Percentiles rank a stretch among this genome's conserved stretches.
Evolutionary conservation across 1,284 basidiomycete genomes (phyloP).

Genomic region (Ustilago sp.): DNA sequence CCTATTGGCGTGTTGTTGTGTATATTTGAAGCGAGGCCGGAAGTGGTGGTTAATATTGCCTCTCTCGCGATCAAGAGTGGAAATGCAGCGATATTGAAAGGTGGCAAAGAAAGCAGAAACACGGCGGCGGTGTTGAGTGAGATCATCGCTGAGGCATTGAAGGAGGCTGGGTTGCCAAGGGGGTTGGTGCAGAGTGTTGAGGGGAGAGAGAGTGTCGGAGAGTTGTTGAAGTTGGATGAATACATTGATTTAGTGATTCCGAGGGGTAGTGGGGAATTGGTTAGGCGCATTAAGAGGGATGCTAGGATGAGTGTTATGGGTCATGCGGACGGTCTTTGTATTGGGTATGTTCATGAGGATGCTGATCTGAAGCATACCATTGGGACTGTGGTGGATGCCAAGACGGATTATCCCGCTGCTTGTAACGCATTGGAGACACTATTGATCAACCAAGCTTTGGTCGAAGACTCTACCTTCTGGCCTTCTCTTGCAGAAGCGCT

Average conservation of each 20-base stretch:
- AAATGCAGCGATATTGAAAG: constrained; percentile 71
- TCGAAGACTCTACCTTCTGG: constrained; percentile 74
- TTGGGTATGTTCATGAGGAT: constrained; percentile 86
- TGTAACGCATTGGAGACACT: constrained; percentile 95
- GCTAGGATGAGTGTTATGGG: constrained; percentile 98
- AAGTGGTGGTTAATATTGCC: constrained; percentile 98
- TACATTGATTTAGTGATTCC: constrained; percentile 98
- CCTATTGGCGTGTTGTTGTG: constrained; percentile 96
- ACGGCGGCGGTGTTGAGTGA: constrained; percentile 50
- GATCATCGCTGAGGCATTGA: constrained; percentile 82
- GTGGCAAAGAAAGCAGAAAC: constrained; percentile 62
- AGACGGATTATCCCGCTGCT: constrained; percentile 95
- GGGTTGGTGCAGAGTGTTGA: constrained; percentile 92
- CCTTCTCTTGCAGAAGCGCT: constrained; percentile 81
- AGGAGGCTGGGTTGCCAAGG: constrained; percentile 75
- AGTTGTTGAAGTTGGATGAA: constrained; percentile 84
- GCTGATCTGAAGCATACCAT: constrained; percentile 83
- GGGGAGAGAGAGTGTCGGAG: constrained; percentile 89
- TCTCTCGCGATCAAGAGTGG: constrained; percentile 96
- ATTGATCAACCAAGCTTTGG: constrained; percentile 78
- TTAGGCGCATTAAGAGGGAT: constrained; percentile 85
- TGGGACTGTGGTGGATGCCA: constrained; percentile 87
- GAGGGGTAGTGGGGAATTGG: constrained; percentile 90
- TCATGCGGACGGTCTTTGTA: constrained; percentile 94
- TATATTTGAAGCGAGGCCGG: constrained; percentile 97